phyloP scores from a whole-genome alignment of 1,284 basidiomycete species.

The Butyriboletus appendiculatus region DNA sequence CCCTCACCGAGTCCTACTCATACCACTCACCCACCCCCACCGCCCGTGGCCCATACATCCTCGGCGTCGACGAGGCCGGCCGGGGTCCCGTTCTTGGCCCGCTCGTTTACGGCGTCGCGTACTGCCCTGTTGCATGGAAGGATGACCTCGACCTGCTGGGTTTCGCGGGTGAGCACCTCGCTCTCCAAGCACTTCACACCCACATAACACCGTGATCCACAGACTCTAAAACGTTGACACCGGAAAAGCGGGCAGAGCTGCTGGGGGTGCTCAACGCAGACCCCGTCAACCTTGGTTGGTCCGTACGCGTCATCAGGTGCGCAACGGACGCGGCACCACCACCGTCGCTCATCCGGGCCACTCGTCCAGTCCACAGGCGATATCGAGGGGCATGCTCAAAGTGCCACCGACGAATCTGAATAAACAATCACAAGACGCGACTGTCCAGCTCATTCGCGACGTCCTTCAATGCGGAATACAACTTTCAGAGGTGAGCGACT shows the following conservation, averaged over 20 bases:
- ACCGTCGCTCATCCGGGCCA: constrained; percentile 11
- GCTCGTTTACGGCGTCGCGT: constrained; percentile 94
- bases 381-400: constrained; percentile 90
- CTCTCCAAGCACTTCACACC: neutral
- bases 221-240: constrained; percentile 93
- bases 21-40: constrained; percentile 78
- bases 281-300: constrained; percentile 75
- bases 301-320: constrained; percentile 78
- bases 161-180: constrained; percentile 70
- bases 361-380: constrained; percentile 78
- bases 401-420: constrained; percentile 88
- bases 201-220: neutral
- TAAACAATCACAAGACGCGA: constrained; percentile 91
- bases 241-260: constrained; percentile 66
- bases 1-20: constrained; percentile 75
- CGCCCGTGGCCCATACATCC: constrained; percentile 71
- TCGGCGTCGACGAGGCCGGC: constrained; percentile 97
- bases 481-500: constrained; percentile 67
- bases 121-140: constrained; percentile 83
- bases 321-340: neutral
- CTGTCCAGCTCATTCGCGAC: constrained; percentile 83
- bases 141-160: constrained; percentile 78
- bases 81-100: constrained; percentile 94
- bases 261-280: constrained; percentile 65
- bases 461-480: constrained; percentile 81